phyloP scores from a whole-genome alignment of 2,329 filamentous ascomycete genomes.

The Dactylellina leptospora region DNA sequence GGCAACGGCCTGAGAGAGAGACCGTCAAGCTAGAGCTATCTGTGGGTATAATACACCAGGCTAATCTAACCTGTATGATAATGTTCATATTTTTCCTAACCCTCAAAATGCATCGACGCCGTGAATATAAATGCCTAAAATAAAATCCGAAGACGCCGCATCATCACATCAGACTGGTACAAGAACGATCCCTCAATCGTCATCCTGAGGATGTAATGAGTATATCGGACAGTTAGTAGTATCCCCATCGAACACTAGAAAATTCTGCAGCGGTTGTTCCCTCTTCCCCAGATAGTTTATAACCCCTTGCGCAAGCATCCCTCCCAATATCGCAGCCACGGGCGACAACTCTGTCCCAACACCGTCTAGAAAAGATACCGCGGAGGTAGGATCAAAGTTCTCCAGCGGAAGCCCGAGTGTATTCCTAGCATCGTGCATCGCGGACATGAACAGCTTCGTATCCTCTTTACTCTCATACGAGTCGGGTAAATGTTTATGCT shows the following conservation, averaged over 20 bases:
- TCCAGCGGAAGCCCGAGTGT: conserved; percentile 75
- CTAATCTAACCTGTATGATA: too few species aligned
- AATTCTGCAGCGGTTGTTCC: conserved; percentile 95
- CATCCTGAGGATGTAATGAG: conserved; percentile 75
- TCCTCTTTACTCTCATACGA: conserved; percentile 67
- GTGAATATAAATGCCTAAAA: too few species aligned
- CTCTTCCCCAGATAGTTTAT: conserved; percentile 92
- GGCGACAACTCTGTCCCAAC: conserved; percentile 84
- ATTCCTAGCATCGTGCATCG: conserved; percentile 80
- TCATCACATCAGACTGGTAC: background rate
- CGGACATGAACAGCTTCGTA: conserved; percentile 76
- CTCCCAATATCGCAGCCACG: conserved; percentile 87
- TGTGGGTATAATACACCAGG: too few species aligned
- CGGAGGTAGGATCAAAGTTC: conserved; percentile 45
- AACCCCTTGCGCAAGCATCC: conserved; percentile 90
- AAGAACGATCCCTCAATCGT: conserved; percentile 21
- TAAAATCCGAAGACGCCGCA: too few species aligned
- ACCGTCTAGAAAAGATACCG: conserved; percentile 76
- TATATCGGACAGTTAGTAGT: conserved; percentile 80
- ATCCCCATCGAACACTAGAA: conserved; percentile 89
- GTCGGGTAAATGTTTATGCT: conserved; percentile 67
- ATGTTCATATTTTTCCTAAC: too few species aligned
- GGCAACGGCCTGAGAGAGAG: too few species aligned
- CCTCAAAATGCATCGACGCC: too few species aligned
- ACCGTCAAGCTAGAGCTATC: too few species aligned